Conservation (phyloP, 1,284 basidiomycete species). For the Neolentinus lepideus region DNA sequence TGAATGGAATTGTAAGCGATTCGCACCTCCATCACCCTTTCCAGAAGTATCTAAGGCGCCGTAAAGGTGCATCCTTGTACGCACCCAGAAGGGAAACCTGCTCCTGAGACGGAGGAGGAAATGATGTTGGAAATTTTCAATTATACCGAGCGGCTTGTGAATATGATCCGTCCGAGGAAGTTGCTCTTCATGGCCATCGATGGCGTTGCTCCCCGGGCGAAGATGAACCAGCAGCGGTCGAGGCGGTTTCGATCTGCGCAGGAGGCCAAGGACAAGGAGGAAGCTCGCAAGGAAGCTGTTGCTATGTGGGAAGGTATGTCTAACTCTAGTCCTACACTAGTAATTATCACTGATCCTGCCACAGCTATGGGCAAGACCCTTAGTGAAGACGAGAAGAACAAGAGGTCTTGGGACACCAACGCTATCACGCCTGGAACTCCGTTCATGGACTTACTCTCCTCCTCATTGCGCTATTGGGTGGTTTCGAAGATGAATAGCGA, state of each 20-base stretch:
- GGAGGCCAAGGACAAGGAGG: conserved; percentile 92
- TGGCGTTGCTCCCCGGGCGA: conserved; percentile 95
- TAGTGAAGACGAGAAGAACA: conserved; percentile 79
- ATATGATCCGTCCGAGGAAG: conserved; percentile 94
- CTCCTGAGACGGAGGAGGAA: conserved; percentile 96
- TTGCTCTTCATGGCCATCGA: conserved; percentile 99
- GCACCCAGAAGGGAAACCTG: conserved; percentile 94
- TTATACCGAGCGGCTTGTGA: conserved; percentile 96
- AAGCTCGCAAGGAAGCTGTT: conserved; percentile 76
- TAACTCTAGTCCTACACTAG: background rate
- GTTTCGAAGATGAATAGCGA: conserved; percentile 93
- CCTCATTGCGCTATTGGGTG: conserved; percentile 93
- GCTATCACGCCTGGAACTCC: conserved; percentile 99
- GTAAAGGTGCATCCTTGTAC: conserved; percentile 96
- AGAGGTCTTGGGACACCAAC: conserved; percentile 95
- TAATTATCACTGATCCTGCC: conserved; percentile 4
- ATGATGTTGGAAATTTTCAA: conserved; percentile 99
- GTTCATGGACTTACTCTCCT: conserved; percentile 93
- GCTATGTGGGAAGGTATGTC: conserved; percentile 76
- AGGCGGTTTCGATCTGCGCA: conserved; percentile 93
- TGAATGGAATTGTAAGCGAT: conserved; percentile 80
- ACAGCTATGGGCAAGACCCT: conserved; percentile 87
- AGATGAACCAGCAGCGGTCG: conserved; percentile 99
- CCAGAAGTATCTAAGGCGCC: too few species aligned
- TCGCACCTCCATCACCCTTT: conserved; percentile 1